Percentiles rank a stretch among this genome's conserved stretches.
Conservation (phyloP, 129 eudicot genomes). For the Pseudognaphalium luteoalbum region DNA sequence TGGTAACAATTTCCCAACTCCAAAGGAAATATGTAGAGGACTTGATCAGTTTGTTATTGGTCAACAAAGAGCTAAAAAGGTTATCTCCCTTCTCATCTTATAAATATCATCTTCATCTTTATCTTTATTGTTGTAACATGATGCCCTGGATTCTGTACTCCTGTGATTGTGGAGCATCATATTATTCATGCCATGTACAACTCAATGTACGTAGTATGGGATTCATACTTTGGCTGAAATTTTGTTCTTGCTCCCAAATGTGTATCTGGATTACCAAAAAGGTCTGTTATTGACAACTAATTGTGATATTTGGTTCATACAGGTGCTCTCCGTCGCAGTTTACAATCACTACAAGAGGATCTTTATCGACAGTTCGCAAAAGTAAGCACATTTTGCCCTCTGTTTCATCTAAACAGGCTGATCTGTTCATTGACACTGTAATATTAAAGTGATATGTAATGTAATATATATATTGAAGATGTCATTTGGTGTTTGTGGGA, state of each 20-base stretch:
- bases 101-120: no score
- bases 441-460: not conserved
- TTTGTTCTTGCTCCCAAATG: not conserved
- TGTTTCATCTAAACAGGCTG: not conserved
- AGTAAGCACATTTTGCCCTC: slow-evolving; percentile 30
- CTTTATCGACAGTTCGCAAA: slow-evolving; percentile 39
- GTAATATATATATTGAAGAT: slow-evolving; percentile 17
- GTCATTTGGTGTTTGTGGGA: not conserved
- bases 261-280: not conserved
- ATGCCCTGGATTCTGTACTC: not conserved
- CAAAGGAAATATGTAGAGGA: slow-evolving; percentile 74
- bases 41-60: slow-evolving; percentile 80
- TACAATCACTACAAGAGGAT: slow-evolving; percentile 62
- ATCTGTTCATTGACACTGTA: not conserved
- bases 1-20: slow-evolving; percentile 82
- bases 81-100: not conserved
- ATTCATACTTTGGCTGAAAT: no score
- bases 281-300: not conserved
- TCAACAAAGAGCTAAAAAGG: slow-evolving; percentile 73
- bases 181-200: no score
- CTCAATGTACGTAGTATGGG: not conserved
- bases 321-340: slow-evolving; percentile 60
- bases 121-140: no score
- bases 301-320: not conserved
- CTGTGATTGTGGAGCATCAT: no score